Percentiles rank a stretch among this genome's conserved stretches.
Evolutionary conservation across 345 rosid species (phyloP).

Genomic region (Syzygium grande): DNA sequence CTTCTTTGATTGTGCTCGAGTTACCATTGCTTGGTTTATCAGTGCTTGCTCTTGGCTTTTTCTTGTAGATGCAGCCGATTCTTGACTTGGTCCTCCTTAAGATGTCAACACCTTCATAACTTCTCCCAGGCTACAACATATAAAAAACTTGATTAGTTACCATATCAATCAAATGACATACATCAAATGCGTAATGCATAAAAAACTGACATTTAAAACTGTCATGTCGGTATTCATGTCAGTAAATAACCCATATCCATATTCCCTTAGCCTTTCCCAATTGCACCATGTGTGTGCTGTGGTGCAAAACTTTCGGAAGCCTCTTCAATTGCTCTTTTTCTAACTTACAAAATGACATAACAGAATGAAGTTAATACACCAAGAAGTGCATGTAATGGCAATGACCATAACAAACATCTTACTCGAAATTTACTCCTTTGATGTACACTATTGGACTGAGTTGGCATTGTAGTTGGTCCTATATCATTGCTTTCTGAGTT

Average conservation of each 20-base stretch:
- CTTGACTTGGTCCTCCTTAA: not conserved
- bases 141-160: not conserved
- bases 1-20: not conserved
- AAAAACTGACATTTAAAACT: not conserved
- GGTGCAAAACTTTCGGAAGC: not conserved
- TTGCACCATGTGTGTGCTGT: not conserved
- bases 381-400: not conserved
- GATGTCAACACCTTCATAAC: not conserved
- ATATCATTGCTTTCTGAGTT: not conserved
- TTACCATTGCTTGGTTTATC: not conserved
- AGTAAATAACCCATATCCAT: not conserved
- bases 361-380: not conserved
- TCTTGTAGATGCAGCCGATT: not conserved
- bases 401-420: not conserved
- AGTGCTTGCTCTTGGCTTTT: not conserved
- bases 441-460: not conserved
- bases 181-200: not conserved
- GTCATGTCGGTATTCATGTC: not conserved
- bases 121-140: not conserved
- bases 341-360: not conserved
- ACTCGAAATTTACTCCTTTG: not conserved
- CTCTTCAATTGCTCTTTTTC: not conserved
- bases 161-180: not conserved
- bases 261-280: not conserved
- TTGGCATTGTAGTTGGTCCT: not conserved